These are phyloP conservation scores for Lachancea kluyveri DNA, from an alignment of 805 yeast species.

Conservation along the genomic window DNA sequence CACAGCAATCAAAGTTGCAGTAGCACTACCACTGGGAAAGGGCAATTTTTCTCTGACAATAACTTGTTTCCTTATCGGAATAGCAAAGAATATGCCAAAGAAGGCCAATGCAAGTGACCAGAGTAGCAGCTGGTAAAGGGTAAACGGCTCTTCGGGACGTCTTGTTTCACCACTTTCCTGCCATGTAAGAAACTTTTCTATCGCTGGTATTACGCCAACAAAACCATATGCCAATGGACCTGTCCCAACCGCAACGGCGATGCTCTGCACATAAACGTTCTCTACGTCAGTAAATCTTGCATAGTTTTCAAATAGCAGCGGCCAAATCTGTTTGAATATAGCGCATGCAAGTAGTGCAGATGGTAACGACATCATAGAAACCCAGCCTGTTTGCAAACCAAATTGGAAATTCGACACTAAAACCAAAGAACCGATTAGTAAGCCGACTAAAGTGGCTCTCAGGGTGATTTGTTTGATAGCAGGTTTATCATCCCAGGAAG, in stretches of 20 bases:
- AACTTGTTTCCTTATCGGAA: constrained; percentile 80
- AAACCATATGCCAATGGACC: constrained; percentile 95
- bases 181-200: constrained; percentile 74
- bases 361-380: constrained; percentile 97
- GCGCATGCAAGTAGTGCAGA: constrained; percentile 87
- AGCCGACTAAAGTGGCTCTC: constrained; percentile 69
- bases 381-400: constrained; percentile 98
- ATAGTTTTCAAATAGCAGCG: constrained; percentile 23
- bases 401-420: constrained; percentile 89
- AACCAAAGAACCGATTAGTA: constrained; percentile 80
- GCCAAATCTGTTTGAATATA: constrained; percentile 55
- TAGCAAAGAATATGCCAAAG: constrained; percentile 93
- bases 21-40: constrained; percentile 94
- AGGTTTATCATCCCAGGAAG: constrained; percentile 47
- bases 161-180: constrained; percentile 65
- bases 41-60: constrained; percentile 81
- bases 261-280: constrained; percentile 84
- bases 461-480: constrained; percentile 59
- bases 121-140: constrained; percentile 49
- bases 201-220: constrained; percentile 93
- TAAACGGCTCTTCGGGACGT: constrained; percentile 29
- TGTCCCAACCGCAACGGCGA: constrained; percentile 95
- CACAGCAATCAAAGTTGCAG: constrained; percentile 87
- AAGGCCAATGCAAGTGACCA: constrained; percentile 89
- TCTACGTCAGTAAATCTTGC: constrained; percentile 79